Evolutionary conservation across 176 grass and related monocot species (phyloP).

Genomic region (Carex pumila): DNA sequence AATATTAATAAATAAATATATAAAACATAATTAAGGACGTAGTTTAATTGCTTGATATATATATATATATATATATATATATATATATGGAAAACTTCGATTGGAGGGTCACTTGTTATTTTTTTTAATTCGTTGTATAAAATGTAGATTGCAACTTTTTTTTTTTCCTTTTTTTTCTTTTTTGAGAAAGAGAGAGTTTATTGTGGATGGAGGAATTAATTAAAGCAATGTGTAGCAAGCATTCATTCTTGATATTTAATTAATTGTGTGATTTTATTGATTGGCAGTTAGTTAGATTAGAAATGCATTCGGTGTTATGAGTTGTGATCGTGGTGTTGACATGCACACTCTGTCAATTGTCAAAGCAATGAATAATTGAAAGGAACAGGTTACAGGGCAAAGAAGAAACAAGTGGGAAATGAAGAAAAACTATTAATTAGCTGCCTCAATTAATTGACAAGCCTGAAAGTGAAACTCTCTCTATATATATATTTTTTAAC

Average conservation of each 20-base stretch:
- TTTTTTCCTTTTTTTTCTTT: background rate
- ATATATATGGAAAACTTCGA: background rate
- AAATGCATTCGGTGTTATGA: background rate
- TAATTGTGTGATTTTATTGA: background rate
- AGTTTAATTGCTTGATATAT: background rate
- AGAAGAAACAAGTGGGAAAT: background rate
- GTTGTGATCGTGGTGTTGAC: background rate
- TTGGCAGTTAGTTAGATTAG: background rate
- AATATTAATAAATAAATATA: slow-evolving; percentile 3
- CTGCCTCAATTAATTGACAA: slow-evolving; percentile 8
- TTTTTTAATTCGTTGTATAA: slow-evolving; percentile 30
- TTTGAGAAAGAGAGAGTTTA: background rate
- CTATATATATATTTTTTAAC: background rate
- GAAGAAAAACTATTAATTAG: background rate
- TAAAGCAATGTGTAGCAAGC: background rate
- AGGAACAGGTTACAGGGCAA: background rate
- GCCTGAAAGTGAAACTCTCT: background rate
- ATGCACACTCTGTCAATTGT: background rate
- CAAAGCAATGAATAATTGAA: slow-evolving; percentile 1
- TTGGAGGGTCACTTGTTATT: background rate
- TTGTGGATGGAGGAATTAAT: background rate
- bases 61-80: background rate
- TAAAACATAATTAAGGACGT: background rate
- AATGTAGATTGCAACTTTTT: slow-evolving; percentile 8
- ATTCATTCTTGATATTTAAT: background rate